Percentiles rank a stretch among this genome's conserved stretches.
phyloP scores from a whole-genome alignment of 306 rosid genomes.

The Cucumis cinereus region DNA sequence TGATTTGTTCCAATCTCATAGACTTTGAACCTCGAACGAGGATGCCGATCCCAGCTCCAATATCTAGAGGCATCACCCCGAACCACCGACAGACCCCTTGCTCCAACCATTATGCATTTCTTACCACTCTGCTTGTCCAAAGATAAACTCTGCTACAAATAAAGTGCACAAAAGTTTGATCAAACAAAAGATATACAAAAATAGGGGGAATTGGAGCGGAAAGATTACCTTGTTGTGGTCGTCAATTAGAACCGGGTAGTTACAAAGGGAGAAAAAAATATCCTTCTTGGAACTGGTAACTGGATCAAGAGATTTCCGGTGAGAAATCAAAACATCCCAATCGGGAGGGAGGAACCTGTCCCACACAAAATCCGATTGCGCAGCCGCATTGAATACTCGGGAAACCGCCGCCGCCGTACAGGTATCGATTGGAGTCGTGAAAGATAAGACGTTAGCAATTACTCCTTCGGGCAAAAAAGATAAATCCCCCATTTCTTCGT shows the following conservation, averaged over 20 bases:
- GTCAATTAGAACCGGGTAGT: background rate
- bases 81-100: background rate
- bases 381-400: conserved; percentile 1
- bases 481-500: background rate
- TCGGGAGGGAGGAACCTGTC: conserved; percentile 6
- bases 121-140: conserved; percentile 6
- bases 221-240: conserved; percentile 2
- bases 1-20: background rate
- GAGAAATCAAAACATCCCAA: background rate
- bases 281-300: background rate
- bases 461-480: conserved; percentile 10
- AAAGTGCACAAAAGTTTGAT: too few relatives aligned
- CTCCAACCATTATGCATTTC: conserved; percentile 8
- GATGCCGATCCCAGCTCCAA: conserved; percentile 6
- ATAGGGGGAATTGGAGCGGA: background rate
- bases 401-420: conserved; percentile 1
- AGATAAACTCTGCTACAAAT: background rate
- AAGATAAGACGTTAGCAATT: conserved; percentile 1
- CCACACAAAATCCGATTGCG: conserved; percentile 10
- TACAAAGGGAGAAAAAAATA: background rate
- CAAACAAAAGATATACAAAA: background rate
- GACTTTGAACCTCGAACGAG: background rate
- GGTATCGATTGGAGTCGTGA: background rate
- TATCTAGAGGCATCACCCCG: background rate
- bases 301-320: background rate